phyloP scores from a whole-genome alignment of 805 yeast species.

The Tetrapisispora pingtungensis region DNA sequence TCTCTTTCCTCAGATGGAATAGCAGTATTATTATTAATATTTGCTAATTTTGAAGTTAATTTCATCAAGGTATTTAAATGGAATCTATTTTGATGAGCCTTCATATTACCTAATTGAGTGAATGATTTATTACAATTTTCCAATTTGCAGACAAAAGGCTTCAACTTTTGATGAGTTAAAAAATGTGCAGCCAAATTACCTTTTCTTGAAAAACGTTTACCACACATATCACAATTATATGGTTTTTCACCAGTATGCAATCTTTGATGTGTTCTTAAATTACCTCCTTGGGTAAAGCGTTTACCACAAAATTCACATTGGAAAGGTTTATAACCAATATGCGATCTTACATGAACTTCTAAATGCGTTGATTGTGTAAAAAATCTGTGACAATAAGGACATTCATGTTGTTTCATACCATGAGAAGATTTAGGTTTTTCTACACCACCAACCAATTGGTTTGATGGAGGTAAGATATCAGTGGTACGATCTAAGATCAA shows the following conservation, averaged over 20 bases:
- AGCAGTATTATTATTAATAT: slow-evolving; percentile 40
- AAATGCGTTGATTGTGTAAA: slow-evolving; percentile 87
- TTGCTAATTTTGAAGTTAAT: slow-evolving; percentile 59
- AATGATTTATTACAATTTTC: slow-evolving; percentile 78
- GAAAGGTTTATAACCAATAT: slow-evolving; percentile 79
- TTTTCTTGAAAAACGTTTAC: slow-evolving; percentile 71
- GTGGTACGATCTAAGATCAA: slow-evolving; percentile 42
- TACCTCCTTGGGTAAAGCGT: slow-evolving; percentile 83
- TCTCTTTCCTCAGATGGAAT: slow-evolving; percentile 58
- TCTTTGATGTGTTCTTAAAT: slow-evolving; percentile 73
- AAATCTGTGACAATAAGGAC: slow-evolving; percentile 66
- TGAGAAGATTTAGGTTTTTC: slow-evolving; percentile 43
- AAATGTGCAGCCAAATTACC: slow-evolving; percentile 87
- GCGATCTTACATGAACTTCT: slow-evolving; percentile 82
- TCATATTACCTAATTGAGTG: slow-evolving; percentile 86
- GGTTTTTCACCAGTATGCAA: slow-evolving; percentile 92
- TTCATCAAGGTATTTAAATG: slow-evolving; percentile 62
- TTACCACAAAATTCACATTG: slow-evolving; percentile 71
- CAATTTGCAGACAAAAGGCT: slow-evolving; percentile 70
- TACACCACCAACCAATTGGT: slow-evolving; percentile 69
- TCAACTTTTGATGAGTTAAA: slow-evolving; percentile 67
- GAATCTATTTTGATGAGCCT: slow-evolving; percentile 87
- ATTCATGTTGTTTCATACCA: slow-evolving; percentile 47
- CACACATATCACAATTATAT: slow-evolving; percentile 67
- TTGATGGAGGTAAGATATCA: slow-evolving; percentile 46